These are phyloP conservation scores for Stemphylium lycopersici DNA, from an alignment of 2,329 filamentous ascomycete species.

Conservation along the genomic window DNA sequence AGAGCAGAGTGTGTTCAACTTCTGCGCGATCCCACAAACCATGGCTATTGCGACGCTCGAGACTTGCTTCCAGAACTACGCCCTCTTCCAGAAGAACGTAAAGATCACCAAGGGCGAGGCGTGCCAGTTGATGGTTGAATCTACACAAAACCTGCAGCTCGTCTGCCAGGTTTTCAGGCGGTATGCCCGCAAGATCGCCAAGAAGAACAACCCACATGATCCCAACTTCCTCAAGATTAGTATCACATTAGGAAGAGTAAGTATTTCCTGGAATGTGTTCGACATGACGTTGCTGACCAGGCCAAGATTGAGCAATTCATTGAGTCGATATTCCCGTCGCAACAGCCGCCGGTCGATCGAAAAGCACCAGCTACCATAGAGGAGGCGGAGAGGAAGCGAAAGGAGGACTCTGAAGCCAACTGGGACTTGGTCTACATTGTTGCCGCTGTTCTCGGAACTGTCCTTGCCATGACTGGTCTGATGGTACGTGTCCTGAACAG, in stretches of 20 bases:
- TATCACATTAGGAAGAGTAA: slow-evolving; percentile 83
- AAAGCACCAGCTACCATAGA: slow-evolving; percentile 52
- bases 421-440: slow-evolving; percentile 68
- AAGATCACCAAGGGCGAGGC: slow-evolving; percentile 97
- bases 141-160: slow-evolving; percentile 84
- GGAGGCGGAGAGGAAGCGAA: slow-evolving; percentile 62
- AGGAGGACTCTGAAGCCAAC: slow-evolving; percentile 59
- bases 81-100: slow-evolving; percentile 83
- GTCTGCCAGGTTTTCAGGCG: slow-evolving; percentile 82
- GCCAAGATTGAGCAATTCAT: slow-evolving; percentile 92
- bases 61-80: slow-evolving; percentile 87
- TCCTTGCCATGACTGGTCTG: slow-evolving; percentile 71
- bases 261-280: slow-evolving; percentile 18
- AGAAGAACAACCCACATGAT: slow-evolving; percentile 92
- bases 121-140: slow-evolving; percentile 88
- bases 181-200: slow-evolving; percentile 81
- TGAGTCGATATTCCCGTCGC: slow-evolving; percentile 86
- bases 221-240: slow-evolving; percentile 93
- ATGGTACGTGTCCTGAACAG: slow-evolving; percentile 70
- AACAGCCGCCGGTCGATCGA: slow-evolving; percentile 65
- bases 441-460: slow-evolving; percentile 68
- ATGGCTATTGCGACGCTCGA: slow-evolving; percentile 98
- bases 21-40: slow-evolving; percentile 92
- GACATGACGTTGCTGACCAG: slow-evolving; percentile 8
- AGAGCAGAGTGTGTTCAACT: slow-evolving; percentile 99